Percentiles rank a stretch among this genome's conserved stretches.
These are phyloP conservation scores for Acanthamoeba royreba DNA, from an alignment of 208 protist genomes.

Conservation along the genomic window DNA sequence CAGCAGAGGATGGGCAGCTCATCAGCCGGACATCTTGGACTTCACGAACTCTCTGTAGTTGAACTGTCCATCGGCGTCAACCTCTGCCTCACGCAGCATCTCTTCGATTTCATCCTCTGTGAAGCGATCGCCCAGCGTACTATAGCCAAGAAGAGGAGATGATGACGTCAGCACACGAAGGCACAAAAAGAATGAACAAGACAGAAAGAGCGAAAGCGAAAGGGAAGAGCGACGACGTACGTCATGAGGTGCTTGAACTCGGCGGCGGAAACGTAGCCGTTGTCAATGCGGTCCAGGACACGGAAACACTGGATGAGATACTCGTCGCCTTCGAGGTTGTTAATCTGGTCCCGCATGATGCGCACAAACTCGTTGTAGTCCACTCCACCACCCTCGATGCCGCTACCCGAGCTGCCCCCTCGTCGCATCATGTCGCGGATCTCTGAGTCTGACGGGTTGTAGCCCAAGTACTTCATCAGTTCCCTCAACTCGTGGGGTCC, in stretches of 20 bases:
- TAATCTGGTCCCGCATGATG: conserved; percentile 72
- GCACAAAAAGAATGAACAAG: neutral
- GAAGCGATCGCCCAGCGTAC: conserved; percentile 84
- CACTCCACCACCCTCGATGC: conserved; percentile 82
- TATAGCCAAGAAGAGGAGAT: neutral
- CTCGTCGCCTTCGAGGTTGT: conserved; percentile 75
- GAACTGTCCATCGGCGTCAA: conserved; percentile 84
- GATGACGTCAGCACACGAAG: neutral
- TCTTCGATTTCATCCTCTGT: conserved; percentile 86
- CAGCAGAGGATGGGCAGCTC: neutral
- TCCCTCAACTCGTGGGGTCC: neutral
- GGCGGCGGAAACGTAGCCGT: conserved; percentile 76
- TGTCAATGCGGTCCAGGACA: conserved; percentile 77
- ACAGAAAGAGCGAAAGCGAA: neutral
- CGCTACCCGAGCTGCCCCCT: conserved; percentile 95
- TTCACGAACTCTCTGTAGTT: conserved; percentile 86
- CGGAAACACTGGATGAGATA: conserved; percentile 81
- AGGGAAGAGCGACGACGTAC: neutral
- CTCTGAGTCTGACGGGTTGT: conserved; percentile 74
- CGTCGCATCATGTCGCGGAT: conserved; percentile 94
- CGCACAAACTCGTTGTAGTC: conserved; percentile 92
- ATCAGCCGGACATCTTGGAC: conserved; percentile 70
- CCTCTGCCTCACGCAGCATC: conserved; percentile 80
- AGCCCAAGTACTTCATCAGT: conserved; percentile 32
- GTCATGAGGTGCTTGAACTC: conserved; percentile 88